Evolutionary conservation across 768 basidiomycete genomes (phyloP).

Genomic region (Kwoniella europaea): DNA sequence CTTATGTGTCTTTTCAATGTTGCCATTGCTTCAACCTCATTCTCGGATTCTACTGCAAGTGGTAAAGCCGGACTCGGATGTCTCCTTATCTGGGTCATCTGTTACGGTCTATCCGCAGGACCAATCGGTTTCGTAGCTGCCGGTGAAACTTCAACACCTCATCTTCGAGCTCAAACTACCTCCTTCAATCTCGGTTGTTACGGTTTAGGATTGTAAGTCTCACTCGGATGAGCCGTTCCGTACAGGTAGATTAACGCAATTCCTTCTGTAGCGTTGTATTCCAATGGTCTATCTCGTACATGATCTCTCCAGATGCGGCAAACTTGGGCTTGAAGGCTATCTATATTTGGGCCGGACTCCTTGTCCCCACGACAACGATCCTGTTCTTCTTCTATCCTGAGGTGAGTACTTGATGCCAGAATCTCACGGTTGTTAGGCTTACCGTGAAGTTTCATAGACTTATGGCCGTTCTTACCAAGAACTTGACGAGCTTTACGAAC

Average conservation of each 20-base stretch:
- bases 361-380: conserved; percentile 25
- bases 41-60: background rate
- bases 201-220: conserved; percentile 31
- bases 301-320: conserved; percentile 36
- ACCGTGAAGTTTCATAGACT: conserved; percentile 4
- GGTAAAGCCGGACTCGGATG: conserved; percentile 27
- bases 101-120: conserved; percentile 31
- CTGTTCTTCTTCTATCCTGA: conserved; percentile 39
- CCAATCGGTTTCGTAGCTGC: conserved; percentile 36
- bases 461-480: conserved; percentile 34
- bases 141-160: conserved; percentile 34
- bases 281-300: conserved; percentile 35
- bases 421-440: background rate
- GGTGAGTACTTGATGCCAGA: conserved; percentile 11
- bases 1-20: conserved; percentile 32
- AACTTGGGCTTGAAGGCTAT: conserved; percentile 37
- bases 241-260: background rate
- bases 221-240: too few species aligned
- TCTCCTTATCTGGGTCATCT: conserved; percentile 35
- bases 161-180: conserved; percentile 36
- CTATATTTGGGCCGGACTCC: conserved; percentile 34
- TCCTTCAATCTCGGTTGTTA: conserved; percentile 32
- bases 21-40: conserved; percentile 26
- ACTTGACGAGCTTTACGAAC: conserved; percentile 42
- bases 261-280: conserved; percentile 24